A percentile compares a stretch with the other conserved stretches of the same genome.
Evolutionary conservation across 345 rosid species (phyloP).

Genomic region (Balakata baccata): DNA sequence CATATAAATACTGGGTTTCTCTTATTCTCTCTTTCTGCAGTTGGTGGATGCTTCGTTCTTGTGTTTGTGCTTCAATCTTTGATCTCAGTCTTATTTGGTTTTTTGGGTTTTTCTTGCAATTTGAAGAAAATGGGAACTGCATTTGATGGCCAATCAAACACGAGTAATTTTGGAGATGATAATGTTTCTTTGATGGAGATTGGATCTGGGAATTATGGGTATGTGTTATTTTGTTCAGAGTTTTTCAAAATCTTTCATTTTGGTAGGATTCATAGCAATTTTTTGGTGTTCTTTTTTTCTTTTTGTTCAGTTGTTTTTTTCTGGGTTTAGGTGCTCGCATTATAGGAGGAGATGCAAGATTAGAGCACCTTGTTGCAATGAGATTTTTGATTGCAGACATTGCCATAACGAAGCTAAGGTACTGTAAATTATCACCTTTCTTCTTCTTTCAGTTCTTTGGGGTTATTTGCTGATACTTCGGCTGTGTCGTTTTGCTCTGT

Average conservation of each 20-base stretch:
- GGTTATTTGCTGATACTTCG: no score
- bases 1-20: no score
- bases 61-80: background rate
- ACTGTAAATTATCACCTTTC: background rate
- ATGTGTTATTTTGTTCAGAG: constrained; percentile 10
- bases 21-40: no score
- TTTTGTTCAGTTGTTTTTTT: background rate
- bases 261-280: no score
- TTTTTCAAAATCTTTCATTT: background rate
- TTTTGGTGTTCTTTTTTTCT: background rate
- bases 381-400: constrained; percentile 79
- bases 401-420: constrained; percentile 94
- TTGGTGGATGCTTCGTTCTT: no score
- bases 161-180: constrained; percentile 15
- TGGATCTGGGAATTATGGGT: constrained; percentile 74
- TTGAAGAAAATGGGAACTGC: constrained; percentile 17
- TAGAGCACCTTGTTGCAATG: constrained; percentile 82
- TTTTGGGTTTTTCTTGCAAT: background rate
- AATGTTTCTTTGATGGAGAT: constrained; percentile 27
- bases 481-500: no score
- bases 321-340: constrained; percentile 63
- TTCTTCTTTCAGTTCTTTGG: background rate
- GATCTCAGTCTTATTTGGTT: constrained; percentile 2
- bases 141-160: background rate
- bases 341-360: constrained; percentile 82